Base-by-base conservation (phyloP, 139 green algal genomes). In the Mychonastes homosphaera region DNA sequence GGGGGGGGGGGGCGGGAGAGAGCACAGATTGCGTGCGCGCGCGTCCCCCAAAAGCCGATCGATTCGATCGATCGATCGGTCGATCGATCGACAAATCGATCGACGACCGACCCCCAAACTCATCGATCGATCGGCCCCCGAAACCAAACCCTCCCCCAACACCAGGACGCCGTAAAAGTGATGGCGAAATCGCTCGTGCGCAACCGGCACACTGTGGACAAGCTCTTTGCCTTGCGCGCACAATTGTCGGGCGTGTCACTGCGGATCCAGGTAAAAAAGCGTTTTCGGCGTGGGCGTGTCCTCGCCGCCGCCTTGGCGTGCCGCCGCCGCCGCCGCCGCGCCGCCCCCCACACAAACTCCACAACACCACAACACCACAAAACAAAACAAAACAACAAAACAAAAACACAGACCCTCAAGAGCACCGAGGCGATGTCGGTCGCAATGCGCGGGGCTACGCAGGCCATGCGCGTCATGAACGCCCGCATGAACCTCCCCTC, bases 171-270 rank as follows among this genome's bases (percentile, higher is more conserved):
- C 0, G 92, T 97, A 21, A 91, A 95, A 57, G 88, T 98, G 21
- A 96, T 98, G 86, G 93, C 93, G 26, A 98, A 97, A 71, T 94
- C 86, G 6, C 58, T 99, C 8, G 86, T 99, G 12, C 79, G 93
- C n/a, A 99, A 95, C 68, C 70, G 92, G 33, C 80, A 94, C 62
- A 84, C 90, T n/a, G 87, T 98, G 19, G 97, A 86, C 32, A 98
- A 98, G 69, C 88, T 98, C 62, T 91, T 94, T 63, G 75, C 70
- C 13, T 79, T 98, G 4, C 97, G 97, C 63, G 88, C 81, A 0
- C 91, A 99, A 76, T 78, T 99, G 45, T 92, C 98, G 63, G 91
- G 84, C 18, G 84, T 99, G 21, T 97, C 88, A 2, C 65, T 99
- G 44, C 67, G 90, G 16, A 87, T 99, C 44, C 74, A 83, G 80